A percentile compares a stretch with the other conserved stretches of the same genome.
phyloP scores from a whole-genome alignment of 2,329 filamentous ascomycete species.

The Penicillium freii region DNA sequence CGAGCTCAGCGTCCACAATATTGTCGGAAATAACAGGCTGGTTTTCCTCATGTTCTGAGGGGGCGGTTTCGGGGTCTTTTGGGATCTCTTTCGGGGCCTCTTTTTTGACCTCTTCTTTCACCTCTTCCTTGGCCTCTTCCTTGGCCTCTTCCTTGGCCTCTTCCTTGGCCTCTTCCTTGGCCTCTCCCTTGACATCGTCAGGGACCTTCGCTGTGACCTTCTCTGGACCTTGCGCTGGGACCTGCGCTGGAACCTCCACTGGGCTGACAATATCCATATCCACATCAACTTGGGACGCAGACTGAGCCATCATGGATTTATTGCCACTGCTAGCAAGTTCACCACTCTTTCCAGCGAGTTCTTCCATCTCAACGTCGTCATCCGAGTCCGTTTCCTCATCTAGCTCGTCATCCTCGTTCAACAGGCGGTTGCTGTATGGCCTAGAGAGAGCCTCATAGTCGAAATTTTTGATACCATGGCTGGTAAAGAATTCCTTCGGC shows the following conservation, averaged over 20 bases:
- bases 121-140: not conserved
- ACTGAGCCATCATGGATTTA: not conserved
- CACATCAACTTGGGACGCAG: not conserved
- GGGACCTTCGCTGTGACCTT: not conserved
- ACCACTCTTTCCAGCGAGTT: not conserved
- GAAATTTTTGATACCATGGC: not conserved
- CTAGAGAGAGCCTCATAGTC: not conserved
- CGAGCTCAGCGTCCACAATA: too few species aligned
- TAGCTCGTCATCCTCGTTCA: not conserved
- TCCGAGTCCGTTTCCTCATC: not conserved
- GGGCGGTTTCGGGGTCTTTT: too few species aligned
- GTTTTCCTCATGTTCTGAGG: not conserved
- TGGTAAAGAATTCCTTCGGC: not conserved
- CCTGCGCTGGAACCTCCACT: not conserved
- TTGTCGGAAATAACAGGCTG: too few species aligned
- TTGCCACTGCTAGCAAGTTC: not conserved
- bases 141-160: accelerated
- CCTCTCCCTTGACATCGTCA: not conserved
- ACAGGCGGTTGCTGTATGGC: not conserved
- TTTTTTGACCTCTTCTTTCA: accelerated
- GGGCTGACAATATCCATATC: not conserved
- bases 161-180: not conserved
- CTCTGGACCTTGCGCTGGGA: not conserved
- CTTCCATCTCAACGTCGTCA: not conserved
- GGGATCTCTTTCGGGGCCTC: not conserved